phyloP scores from a whole-genome alignment of 306 rosid genomes.

The Canavalia ensiformis region DNA sequence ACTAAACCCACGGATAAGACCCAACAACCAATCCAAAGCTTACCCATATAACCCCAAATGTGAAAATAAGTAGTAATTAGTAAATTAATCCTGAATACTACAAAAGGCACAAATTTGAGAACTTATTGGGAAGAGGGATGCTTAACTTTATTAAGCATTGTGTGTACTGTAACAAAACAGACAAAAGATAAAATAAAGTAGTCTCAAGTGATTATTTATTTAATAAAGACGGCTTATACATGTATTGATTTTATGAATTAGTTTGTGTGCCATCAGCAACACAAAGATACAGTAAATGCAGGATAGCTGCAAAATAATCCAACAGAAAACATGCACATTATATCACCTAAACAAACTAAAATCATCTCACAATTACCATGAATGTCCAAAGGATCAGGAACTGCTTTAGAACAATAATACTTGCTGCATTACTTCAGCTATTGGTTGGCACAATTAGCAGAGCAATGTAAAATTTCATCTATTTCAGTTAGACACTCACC shows the following conservation, averaged over 20 bases:
- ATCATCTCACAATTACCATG: not conserved
- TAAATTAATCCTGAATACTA: not conserved
- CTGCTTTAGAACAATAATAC: not conserved
- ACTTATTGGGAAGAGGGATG: not conserved
- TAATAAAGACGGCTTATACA: not conserved
- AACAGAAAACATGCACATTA: not conserved
- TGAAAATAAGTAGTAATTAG: not conserved
- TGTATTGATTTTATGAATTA: not conserved
- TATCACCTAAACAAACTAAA: constrained; percentile 25
- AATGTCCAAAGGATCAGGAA: not conserved
- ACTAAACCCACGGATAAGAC: constrained; percentile 10
- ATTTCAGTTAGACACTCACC: constrained; percentile 52
- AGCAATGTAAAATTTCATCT: not conserved
- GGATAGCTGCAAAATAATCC: not conserved
- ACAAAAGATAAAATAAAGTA: constrained; percentile 19
- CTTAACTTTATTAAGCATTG: constrained; percentile 12
- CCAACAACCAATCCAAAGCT: constrained; percentile 20
- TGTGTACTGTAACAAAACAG: not conserved
- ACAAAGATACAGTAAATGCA: not conserved
- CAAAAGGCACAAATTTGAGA: constrained; percentile 8
- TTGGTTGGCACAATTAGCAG: constrained; percentile 20
- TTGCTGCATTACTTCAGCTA: constrained; percentile 7
- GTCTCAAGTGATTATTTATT: constrained; percentile 21
- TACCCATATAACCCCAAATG: constrained; percentile 17
- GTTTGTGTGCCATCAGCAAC: constrained; percentile 1